Conservation (phyloP, 768 basidiomycete genomes). For the Boletus pseudopeckii region DNA sequence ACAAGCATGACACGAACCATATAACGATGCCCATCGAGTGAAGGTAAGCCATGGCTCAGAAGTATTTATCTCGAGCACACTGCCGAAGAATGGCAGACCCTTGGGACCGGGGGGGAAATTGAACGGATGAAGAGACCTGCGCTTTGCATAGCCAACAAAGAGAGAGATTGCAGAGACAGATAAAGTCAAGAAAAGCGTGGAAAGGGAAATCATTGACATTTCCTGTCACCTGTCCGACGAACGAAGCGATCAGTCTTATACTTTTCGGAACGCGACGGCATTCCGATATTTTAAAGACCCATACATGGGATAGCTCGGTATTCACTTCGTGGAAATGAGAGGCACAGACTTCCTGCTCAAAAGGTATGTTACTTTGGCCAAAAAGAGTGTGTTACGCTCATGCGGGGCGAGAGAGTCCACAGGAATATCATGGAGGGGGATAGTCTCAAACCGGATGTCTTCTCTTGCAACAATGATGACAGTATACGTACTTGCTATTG, state of each 20-base stretch:
- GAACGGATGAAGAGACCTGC: slow-evolving; percentile 1
- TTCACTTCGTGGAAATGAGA: slow-evolving; percentile 12
- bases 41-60: slow-evolving; percentile 34
- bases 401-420: neutral
- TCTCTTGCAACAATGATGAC: neutral
- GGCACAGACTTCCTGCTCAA: slow-evolving; percentile 3
- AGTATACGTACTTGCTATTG: neutral
- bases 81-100: slow-evolving; percentile 31
- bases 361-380: neutral
- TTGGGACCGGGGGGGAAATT: slow-evolving; percentile 30
- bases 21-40: slow-evolving; percentile 27
- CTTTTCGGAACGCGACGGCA: neutral
- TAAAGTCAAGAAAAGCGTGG: slow-evolving; percentile 5
- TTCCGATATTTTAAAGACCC: neutral
- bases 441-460: neutral
- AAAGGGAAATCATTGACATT: slow-evolving; percentile 7
- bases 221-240: neutral
- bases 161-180: slow-evolving; percentile 9
- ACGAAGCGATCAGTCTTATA: slow-evolving; percentile 15
- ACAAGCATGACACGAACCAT: slow-evolving; percentile 17
- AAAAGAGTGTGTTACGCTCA: neutral
- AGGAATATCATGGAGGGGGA: neutral
- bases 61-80: slow-evolving; percentile 22
- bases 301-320: slow-evolving; percentile 4
- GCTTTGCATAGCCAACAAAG: slow-evolving; percentile 9